Conservation (phyloP, 805 yeast species). For the Yarrowia sp. region DNA sequence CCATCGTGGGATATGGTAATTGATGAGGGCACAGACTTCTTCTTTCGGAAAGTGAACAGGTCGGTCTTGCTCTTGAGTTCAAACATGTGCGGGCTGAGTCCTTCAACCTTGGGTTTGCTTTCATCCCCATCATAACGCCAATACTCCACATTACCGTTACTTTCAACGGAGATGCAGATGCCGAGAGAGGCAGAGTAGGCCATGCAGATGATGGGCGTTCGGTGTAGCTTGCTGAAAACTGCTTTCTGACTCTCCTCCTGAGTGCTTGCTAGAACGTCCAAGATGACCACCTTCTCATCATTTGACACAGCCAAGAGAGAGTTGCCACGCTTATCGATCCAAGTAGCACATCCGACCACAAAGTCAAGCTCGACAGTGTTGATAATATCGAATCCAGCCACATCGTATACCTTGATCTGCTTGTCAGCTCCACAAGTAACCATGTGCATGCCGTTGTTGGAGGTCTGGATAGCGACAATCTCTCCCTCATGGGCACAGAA, state of each 20-base stretch:
- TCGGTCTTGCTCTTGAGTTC: constrained; percentile 43
- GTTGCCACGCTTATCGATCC: constrained; percentile 30
- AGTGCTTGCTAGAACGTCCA: not conserved
- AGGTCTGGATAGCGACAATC: not conserved
- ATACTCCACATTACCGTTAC: constrained; percentile 40
- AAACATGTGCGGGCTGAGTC: constrained; percentile 36
- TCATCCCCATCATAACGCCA: constrained; percentile 35
- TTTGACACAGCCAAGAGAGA: constrained; percentile 31
- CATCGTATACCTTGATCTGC: constrained; percentile 39
- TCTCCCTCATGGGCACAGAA: constrained; percentile 31
- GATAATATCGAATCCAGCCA: constrained; percentile 40
- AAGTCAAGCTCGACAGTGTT: constrained; percentile 36
- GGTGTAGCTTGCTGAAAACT: not conserved
- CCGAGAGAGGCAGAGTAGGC: constrained; percentile 32
- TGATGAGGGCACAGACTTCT: constrained; percentile 34
- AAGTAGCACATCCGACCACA: constrained; percentile 34
- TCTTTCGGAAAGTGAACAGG: constrained; percentile 40
- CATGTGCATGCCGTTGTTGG: constrained; percentile 33
- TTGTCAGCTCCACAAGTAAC: constrained; percentile 33
- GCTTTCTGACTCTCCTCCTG: not conserved
- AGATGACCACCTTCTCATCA: not conserved
- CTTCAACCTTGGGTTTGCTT: constrained; percentile 24
- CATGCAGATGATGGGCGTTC: constrained; percentile 23
- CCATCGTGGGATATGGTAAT: constrained; percentile 35
- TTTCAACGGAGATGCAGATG: constrained; percentile 37